These are phyloP conservation scores for Pseudomassariella vexata DNA, from an alignment of 2,329 filamentous ascomycete genomes.

Conservation along the genomic window DNA sequence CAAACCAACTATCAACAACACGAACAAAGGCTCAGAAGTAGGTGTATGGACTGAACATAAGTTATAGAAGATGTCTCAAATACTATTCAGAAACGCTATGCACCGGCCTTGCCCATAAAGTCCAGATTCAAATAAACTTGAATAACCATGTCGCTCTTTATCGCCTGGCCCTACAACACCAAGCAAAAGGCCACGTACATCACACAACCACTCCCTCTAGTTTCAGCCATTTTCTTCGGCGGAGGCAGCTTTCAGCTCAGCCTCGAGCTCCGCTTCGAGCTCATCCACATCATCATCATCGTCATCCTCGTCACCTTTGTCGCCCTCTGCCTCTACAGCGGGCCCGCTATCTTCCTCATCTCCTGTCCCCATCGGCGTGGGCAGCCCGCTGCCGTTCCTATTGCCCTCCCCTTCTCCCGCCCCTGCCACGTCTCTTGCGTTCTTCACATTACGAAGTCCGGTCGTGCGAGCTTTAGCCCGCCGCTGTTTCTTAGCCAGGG, in stretches of 20 bases:
- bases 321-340: no score
- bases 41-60: no score
- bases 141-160: no score
- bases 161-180: no score
- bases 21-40: no score
- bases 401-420: constrained; percentile 11
- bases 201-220: no score
- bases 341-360: constrained; percentile 41
- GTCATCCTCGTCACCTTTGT: constrained; percentile 21
- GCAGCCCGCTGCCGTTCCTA: constrained; percentile 24
- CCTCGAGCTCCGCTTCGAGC: constrained; percentile 42
- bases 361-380: constrained; percentile 28
- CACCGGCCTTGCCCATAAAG: no score
- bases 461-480: constrained; percentile 32
- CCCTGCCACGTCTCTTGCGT: constrained; percentile 23
- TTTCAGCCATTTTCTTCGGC: constrained; percentile 27
- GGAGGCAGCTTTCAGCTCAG: constrained; percentile 31
- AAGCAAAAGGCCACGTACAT: no score
- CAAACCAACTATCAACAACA: no score
- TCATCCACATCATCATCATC: constrained; percentile 31
- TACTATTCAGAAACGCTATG: no score
- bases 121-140: no score
- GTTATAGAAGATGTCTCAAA: no score
- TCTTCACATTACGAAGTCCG: constrained; percentile 33
- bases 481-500: constrained; percentile 34